Base-by-base conservation (phyloP, 116 monocot genomes). In the Trichopus zeylanicus region DNA sequence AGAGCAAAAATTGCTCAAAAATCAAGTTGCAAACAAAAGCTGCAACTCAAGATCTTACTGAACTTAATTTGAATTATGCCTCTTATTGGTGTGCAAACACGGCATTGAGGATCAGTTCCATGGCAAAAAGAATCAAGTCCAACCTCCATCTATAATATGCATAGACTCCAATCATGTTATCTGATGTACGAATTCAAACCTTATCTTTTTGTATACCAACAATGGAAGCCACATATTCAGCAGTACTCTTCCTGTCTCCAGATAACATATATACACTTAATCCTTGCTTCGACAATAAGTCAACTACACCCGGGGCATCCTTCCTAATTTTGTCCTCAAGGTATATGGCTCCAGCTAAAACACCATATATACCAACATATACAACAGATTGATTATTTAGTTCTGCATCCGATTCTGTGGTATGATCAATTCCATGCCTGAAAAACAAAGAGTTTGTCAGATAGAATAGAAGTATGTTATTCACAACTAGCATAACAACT, bases 251-350 rank as follows among this genome's bases (percentile, higher is more conserved):
- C 70, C 84, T 91, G 56, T 98, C 98, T 35, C 98, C 98, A 70
- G 98, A 98, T 32, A 98, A 71, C 85, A 98, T 91, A 53, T 85
- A 98, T 34, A 80, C 60, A 25, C 65, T 53, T 57, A 98, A 66
- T 59, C 91, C 98, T 80, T 82, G 81, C 64, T 84, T 80, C 26
- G 75, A 75, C 29, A 98, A 67, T 20, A 70, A 68, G 53, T 82
- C 69, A 65, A 98, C 77, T 29, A 98, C 88, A 55, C 88, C 73
- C 11, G 37, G 55, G 5, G 98, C 84, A 78, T 98, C 98, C 60
- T 98, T 88, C 65, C 91, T 84, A 27, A 91, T 84, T 75, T 88
- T 84, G 68, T 98, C 98, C 66, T 98, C 91, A 60, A 98, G 71
- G 62, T 82, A 91, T 60, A 98, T 85, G 32, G 77, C 9, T 29